Base-by-base conservation (phyloP, 495 filamentous ascomycete species). In the Parachaetomium inaequale region DNA sequence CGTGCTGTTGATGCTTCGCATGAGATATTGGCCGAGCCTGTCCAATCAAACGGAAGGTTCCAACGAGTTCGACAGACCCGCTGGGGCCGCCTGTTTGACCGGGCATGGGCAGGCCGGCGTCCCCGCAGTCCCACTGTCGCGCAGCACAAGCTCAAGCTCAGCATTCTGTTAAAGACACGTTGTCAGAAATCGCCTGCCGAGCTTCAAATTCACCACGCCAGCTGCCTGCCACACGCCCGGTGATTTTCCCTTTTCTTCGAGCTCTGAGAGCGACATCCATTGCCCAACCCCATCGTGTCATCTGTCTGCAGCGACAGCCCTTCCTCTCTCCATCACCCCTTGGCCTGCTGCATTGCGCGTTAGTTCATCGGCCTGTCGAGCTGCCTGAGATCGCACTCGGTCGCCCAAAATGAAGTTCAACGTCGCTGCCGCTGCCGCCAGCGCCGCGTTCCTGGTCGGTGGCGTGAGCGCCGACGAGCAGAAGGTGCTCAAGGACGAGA, bases 391-490 rank as follows among this genome's bases (percentile, higher is more conserved):
- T 52, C 59, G 60, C 61, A 40, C 53, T 66, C 54, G 36, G 54
- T 57, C 34, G 32, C 64, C 51, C 72, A 74, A 58, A 78, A 89
- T 80, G 77, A 93, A 90, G 88, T 87, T 91, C 78, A 84, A 91
- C 78, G 84, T 89, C 74, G 79, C 85, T 63, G 87, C 85, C 64
- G 74, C 87, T 68, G 83, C 88, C 70, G 85, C 87, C 67, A 85
- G 88, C 70, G 86, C 87, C 64, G 85, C 87, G 67, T 76, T 94
- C 61, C 76, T 93, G 55, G 77, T 75, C 66, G 84, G 88, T 72
- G 81, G 83, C 60, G 89, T 84, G 68, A 82, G 83, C 72, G 91
- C 90, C 63, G 88, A 93, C 72, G 90, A 81, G 38, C 86, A 88
- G 68, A 82, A 85, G 70, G 77, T 78, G 56, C 67, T 80, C 52